Conservation (phyloP, 306 rosid genomes). For the Medicago lupulina region DNA sequence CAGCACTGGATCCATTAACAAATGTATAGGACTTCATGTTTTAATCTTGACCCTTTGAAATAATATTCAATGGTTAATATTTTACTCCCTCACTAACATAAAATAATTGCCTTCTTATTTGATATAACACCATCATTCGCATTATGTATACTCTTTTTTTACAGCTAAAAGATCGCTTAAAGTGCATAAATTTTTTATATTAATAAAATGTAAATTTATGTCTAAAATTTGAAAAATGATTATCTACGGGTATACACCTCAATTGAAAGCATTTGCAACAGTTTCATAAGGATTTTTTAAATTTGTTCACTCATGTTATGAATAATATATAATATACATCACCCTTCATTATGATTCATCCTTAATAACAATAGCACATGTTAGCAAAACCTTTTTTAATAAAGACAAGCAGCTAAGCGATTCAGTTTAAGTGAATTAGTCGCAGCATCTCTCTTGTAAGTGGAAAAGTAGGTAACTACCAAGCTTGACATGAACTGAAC, state of each 20-base stretch:
- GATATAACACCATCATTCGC: not conserved
- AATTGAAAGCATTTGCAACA: slow-evolving; percentile 6
- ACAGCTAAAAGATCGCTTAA: not conserved
- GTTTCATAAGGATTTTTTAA: not conserved
- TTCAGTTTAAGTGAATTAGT: not conserved
- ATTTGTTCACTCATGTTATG: not conserved
- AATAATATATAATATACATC: not conserved
- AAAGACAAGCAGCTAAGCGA: not conserved
- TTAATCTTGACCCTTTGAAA: not conserved
- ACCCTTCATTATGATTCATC: not conserved
- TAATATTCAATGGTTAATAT: not conserved
- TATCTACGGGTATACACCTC: not conserved
- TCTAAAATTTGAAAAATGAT: not conserved
- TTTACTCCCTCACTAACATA: not conserved
- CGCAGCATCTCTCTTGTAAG: not conserved
- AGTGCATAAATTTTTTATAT: not conserved
- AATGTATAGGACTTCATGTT: not conserved
- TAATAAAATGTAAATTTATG: not conserved
- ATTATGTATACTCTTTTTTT: not conserved
- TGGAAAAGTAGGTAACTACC: not conserved
- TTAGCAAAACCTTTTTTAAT: not conserved
- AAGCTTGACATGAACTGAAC: not conserved
- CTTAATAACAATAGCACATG: not conserved
- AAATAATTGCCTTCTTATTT: not conserved
- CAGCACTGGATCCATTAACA: not conserved